Conservation (phyloP, 345 rosid species). For the Dipteronia sinensis region DNA sequence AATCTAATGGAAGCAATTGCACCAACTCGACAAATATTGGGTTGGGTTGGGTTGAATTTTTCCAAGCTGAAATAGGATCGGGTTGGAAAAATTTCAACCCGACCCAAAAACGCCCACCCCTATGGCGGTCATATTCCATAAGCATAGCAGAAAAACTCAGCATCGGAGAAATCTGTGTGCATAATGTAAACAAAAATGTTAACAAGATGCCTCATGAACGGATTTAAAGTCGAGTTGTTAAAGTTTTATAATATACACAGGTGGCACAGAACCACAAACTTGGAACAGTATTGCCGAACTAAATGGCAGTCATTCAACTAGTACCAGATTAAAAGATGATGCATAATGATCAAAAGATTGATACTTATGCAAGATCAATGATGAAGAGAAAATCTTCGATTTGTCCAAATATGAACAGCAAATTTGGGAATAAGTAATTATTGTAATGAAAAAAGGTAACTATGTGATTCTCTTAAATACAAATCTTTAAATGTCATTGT, state of each 20-base stretch:
- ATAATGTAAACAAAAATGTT: background rate
- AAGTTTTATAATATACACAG: background rate
- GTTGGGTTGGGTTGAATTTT: too few relatives aligned
- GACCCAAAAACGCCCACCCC: too few relatives aligned
- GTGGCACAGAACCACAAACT: background rate
- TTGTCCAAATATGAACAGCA: background rate
- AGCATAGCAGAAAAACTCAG: slow-evolving; percentile 3
- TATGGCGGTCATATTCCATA: background rate
- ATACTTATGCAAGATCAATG: background rate
- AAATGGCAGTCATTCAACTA: background rate
- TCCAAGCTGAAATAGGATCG: too few relatives aligned
- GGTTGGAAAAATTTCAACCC: too few relatives aligned
- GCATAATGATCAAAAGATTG: background rate
- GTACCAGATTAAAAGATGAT: background rate
- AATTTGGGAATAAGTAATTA: background rate
- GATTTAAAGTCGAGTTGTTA: slow-evolving; percentile 4
- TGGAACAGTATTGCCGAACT: background rate
- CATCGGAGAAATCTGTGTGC: background rate
- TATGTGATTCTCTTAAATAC: background rate
- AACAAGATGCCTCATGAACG: background rate
- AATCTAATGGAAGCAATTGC: too few relatives aligned
- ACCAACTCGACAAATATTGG: too few relatives aligned
- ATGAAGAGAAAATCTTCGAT: background rate
- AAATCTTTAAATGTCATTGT: background rate
- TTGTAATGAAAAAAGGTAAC: background rate